Conservation (phyloP, 139 green algal genomes). For the Chlorella sp. region DNA sequence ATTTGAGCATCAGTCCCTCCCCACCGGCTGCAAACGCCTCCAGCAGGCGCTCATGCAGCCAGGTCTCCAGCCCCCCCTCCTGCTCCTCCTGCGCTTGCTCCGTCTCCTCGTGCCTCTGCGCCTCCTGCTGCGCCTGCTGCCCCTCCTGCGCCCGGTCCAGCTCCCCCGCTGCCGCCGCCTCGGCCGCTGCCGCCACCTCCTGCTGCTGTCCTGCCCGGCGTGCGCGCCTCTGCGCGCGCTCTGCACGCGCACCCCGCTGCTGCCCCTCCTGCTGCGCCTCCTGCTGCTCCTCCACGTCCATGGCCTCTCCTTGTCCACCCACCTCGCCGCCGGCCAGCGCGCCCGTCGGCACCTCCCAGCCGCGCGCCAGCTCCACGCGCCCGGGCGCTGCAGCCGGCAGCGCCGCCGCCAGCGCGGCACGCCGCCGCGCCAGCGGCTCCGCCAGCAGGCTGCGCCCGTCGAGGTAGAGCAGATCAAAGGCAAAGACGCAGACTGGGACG, state of each 20-base stretch:
- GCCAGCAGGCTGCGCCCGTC: conserved; percentile 63
- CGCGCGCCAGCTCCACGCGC: conserved; percentile 72
- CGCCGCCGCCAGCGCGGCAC: conserved; percentile 25
- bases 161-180: not conserved
- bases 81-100: not conserved
- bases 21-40: conserved; percentile 55
- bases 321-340: too few relatives aligned
- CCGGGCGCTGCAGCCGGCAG: conserved; percentile 55
- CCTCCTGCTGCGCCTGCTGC: not conserved
- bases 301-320: too few relatives aligned
- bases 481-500: conserved; percentile 84
- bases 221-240: too few relatives aligned
- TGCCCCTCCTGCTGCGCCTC: not conserved
- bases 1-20: conserved; percentile 90
- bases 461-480: conserved; percentile 84
- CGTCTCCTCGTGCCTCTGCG: not conserved
- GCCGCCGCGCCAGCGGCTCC: conserved; percentile 58
- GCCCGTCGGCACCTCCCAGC: too few relatives aligned
- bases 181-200: not conserved
- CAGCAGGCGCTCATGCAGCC: conserved; percentile 60
- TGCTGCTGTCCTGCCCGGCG: not conserved
- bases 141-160: not conserved
- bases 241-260: not conserved
- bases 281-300: conserved; percentile 35
- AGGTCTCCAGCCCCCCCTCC: conserved; percentile 13